A percentile compares a stretch with the other conserved stretches of the same genome.
Evolutionary conservation across 306 rosid genomes (phyloP).

Genomic region (Lathyrus sativus): DNA sequence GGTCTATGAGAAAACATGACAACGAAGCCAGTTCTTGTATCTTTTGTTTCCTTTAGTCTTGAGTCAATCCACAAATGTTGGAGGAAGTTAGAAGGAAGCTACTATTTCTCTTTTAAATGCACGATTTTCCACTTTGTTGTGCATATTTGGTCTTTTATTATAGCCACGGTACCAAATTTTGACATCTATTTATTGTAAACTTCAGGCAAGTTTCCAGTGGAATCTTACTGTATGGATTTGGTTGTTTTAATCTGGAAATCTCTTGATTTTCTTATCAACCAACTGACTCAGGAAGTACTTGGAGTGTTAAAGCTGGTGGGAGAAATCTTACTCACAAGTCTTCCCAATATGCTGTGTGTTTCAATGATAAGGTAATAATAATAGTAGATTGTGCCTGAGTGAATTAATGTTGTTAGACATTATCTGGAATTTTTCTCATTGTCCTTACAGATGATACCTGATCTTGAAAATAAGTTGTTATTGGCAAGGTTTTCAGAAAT

Average conservation of each 20-base stretch:
- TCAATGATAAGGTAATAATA: conserved; percentile 60
- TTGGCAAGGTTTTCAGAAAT: conserved; percentile 77
- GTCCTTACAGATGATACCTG: conserved; percentile 54
- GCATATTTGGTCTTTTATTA: neutral
- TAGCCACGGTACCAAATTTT: too few species aligned
- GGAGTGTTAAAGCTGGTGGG: conserved; percentile 78
- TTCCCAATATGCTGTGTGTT: conserved; percentile 48
- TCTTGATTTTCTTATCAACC: conserved; percentile 55
- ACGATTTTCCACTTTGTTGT: neutral
- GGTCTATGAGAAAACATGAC: neutral
- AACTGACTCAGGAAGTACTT: conserved; percentile 62
- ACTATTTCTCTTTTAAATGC: neutral
- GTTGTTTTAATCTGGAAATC: conserved; percentile 59
- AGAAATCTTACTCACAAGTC: conserved; percentile 51
- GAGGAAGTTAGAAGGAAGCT: conserved; percentile 2
- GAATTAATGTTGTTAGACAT: conserved; percentile 21
- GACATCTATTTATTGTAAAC: too few species aligned
- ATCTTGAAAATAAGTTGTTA: conserved; percentile 62
- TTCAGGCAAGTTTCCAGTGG: too few species aligned
- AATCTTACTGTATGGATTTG: too few species aligned
- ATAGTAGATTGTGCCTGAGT: conserved; percentile 9
- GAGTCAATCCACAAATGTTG: neutral
- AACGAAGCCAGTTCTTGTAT: conserved; percentile 4
- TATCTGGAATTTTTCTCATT: conserved; percentile 30
- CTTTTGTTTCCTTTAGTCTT: neutral